A percentile compares a stretch with the other conserved stretches of the same genome.
These are phyloP conservation scores for Kwoniella shandongensis DNA, from an alignment of 768 basidiomycete species.

Conservation along the genomic window DNA sequence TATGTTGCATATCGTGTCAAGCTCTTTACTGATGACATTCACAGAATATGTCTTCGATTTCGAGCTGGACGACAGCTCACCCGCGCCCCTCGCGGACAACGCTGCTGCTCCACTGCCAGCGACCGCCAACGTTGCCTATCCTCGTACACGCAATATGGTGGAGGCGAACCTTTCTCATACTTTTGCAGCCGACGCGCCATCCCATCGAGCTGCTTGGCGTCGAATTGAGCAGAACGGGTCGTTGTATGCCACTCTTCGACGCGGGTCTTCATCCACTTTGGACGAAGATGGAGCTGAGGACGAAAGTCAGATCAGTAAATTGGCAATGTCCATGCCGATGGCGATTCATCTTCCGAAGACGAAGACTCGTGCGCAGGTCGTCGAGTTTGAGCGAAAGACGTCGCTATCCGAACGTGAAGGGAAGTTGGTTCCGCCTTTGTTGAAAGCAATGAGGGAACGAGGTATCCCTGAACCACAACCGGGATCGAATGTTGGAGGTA, in stretches of 20 bases:
- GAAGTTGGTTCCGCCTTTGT: constrained; percentile 46
- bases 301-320: constrained; percentile 26
- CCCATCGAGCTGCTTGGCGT: constrained; percentile 49
- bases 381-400: constrained; percentile 46
- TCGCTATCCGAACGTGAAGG: constrained; percentile 41
- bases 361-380: background rate
- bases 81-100: background rate
- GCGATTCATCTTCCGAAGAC: constrained; percentile 36
- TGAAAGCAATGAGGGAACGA: constrained; percentile 41
- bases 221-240: constrained; percentile 25
- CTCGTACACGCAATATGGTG: constrained; percentile 34
- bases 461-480: constrained; percentile 11
- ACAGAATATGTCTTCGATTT: constrained; percentile 53
- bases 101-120: background rate
- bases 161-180: constrained; percentile 48
- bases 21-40: constrained; percentile 11
- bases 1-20: too few species aligned
- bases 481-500: background rate
- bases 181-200: constrained; percentile 49
- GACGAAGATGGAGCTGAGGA: constrained; percentile 21
- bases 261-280: constrained; percentile 8
- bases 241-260: constrained; percentile 29
- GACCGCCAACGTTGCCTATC: constrained; percentile 5
- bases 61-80: constrained; percentile 43
- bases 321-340: constrained; percentile 49